phyloP scores from a whole-genome alignment of 1,284 basidiomycete genomes.

The Ustilago tritici region DNA sequence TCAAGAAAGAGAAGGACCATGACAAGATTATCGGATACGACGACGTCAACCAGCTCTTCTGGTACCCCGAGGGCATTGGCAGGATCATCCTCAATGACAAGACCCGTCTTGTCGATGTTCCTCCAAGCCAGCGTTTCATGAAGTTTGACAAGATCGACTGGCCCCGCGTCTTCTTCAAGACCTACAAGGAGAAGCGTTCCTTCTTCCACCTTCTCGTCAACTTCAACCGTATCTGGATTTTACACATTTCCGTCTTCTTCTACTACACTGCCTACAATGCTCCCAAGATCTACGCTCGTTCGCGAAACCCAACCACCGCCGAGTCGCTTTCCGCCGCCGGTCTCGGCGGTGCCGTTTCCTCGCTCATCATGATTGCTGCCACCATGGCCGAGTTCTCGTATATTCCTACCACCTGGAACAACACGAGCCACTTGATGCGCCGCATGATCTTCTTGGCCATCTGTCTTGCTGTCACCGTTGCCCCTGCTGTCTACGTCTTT shows the following conservation, averaged over 20 bases:
- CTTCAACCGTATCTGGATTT: slow-evolving; percentile 70
- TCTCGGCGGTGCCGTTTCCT: slow-evolving; percentile 68
- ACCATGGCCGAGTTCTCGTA: slow-evolving; percentile 68
- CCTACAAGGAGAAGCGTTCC: slow-evolving; percentile 68
- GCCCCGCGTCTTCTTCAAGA: slow-evolving; percentile 69
- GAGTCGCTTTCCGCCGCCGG: slow-evolving; percentile 65
- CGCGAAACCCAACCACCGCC: slow-evolving; percentile 69
- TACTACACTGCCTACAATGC: slow-evolving; percentile 79
- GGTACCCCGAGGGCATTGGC: slow-evolving; percentile 99
- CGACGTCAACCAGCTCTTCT: slow-evolving; percentile 98
- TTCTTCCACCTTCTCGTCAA: slow-evolving; percentile 69
- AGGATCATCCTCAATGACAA: slow-evolving; percentile 89
- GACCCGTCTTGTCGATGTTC: slow-evolving; percentile 73
- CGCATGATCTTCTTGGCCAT: slow-evolving; percentile 66
- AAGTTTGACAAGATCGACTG: slow-evolving; percentile 70
- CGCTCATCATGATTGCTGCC: slow-evolving; percentile 67
- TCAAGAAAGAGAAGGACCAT: slow-evolving; percentile 89
- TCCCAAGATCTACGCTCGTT: slow-evolving; percentile 81
- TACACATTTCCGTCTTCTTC: slow-evolving; percentile 69
- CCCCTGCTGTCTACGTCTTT: slow-evolving; percentile 67
- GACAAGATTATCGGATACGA: slow-evolving; percentile 97
- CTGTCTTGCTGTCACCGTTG: slow-evolving; percentile 67
- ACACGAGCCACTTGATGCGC: slow-evolving; percentile 67
- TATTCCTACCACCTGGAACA: slow-evolving; percentile 69
- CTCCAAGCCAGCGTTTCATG: slow-evolving; percentile 69